Base-by-base conservation (phyloP, 2,329 filamentous ascomycete species). In the Mycosphaerella arachidis region DNA sequence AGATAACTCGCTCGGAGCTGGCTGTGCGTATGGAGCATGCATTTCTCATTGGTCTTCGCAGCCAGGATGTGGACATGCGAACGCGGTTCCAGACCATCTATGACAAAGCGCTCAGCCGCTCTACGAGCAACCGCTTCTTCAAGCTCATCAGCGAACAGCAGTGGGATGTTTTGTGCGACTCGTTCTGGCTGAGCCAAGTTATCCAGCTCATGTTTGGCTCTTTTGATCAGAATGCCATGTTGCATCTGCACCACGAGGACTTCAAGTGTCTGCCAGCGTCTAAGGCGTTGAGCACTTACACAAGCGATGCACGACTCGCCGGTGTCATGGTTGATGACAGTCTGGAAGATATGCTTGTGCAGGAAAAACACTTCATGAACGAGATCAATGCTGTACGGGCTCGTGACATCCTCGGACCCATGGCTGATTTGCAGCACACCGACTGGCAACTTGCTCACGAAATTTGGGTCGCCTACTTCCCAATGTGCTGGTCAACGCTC, bases 21-120 rank as follows among this genome's bases (percentile, higher is more conserved):
- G 97, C 94, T 0, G 95, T 99, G 9, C 86, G 95, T 4, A 89
- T 99, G 84, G 94, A 99, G 77, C 93, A 97, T 75, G 94, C 94
- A 5, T 99, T 99, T 82, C 82, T 99, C 64, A 94, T 99, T 53
- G 94, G 95, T 30, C 95, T 93, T 0, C 81, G 95, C 68, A 93
- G 93, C 1, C 88, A 92, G 67, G 93, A 99, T 73, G 90, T 97
- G 12, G 90, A 96, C 59, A 97, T 97, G 91, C 89, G 94, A 48
- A 96, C 96, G 70, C 88, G 93, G 13, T 99, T 99, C 78, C 91
- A 99, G 86, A 85, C 85, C 20, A 97, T 99, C 64, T 97, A 99
- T 67, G 93, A 97, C 75, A 90, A 89, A 75, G 96, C 92, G 72
- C 80, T 99, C 65, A 95, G 92, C n/a, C 90, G 92, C 70, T 91